Percentiles rank a stretch among this genome's conserved stretches.
Evolutionary conservation across 805 yeast species (phyloP).

Genomic region (Zygoascus flipseniorum): DNA sequence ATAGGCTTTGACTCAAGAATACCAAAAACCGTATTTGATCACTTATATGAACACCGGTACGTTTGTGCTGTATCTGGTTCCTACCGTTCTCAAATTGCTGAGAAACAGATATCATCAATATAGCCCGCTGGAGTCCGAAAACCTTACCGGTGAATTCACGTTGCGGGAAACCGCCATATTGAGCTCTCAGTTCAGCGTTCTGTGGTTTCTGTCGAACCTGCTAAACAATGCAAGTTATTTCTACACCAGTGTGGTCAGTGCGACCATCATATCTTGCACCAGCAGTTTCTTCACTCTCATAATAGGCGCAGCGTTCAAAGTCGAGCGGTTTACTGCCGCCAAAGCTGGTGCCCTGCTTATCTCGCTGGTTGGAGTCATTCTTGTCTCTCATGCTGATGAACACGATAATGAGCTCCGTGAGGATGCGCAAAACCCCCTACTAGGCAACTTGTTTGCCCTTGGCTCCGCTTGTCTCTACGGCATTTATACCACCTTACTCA

Average conservation of each 20-base stretch:
- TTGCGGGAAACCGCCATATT: conserved; percentile 58
- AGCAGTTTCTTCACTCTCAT: conserved; percentile 87
- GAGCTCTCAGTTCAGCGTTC: conserved; percentile 70
- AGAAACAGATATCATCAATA: conserved; percentile 1
- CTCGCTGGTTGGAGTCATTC: conserved; percentile 68
- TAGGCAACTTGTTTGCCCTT: conserved; percentile 74
- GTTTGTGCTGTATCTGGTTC: conserved; percentile 60
- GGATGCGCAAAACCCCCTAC: conserved; percentile 24
- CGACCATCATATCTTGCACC: conserved; percentile 86
- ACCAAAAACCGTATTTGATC: conserved; percentile 84
- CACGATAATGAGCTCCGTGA: conserved; percentile 7
- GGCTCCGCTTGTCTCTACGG: conserved; percentile 88
- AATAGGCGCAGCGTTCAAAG: conserved; percentile 62
- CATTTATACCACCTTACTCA: conserved; percentile 76
- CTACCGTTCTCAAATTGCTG: conserved; percentile 10
- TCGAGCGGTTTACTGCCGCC: conserved; percentile 56
- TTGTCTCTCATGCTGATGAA: conserved; percentile 54
- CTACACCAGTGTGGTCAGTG: conserved; percentile 89
- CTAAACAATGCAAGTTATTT: conserved; percentile 80
- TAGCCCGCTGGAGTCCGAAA: conserved; percentile 1
- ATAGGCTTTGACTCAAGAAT: conserved; percentile 28
- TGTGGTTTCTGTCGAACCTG: conserved; percentile 89
- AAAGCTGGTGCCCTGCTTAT: conserved; percentile 65
- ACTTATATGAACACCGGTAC: conserved; percentile 88
- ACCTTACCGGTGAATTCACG: conserved; percentile 13